Evolutionary conservation across 495 filamentous ascomycete genomes (phyloP), one percentile per base, ranked within the genome.

Genomic region (Darksidea phi): DNA sequence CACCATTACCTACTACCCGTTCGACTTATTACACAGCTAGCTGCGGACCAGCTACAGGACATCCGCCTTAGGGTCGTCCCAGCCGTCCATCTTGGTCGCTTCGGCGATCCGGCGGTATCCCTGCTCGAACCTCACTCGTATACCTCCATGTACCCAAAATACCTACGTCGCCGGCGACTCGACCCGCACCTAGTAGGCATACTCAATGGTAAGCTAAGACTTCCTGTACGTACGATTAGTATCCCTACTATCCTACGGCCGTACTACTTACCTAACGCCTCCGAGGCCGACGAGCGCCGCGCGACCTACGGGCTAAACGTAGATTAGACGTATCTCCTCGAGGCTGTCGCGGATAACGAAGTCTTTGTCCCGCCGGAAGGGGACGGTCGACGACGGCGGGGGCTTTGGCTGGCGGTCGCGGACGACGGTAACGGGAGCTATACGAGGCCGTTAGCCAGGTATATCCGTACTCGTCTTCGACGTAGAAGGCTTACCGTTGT

Each of bases 171-270:
- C 48, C 21, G 56, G 59, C 24, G 64, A 43, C 4, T 50, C 37
- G 25, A 72, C 63, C 61, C 67, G 58, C n/a, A 75, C 61, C 36
- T 70, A 68, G 68, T 79, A 79, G 7, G 70, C 71, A 56, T 76
- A 79, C 56, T 79, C 76, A 41, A 84, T 76, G 1, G 81, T 80
- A 47, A 82, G 75, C 56, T 82, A 78, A 1, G 79, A 78, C 71
- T 83, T 84, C 17, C 78, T 82, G 38, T 45, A 20, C 36, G 18
- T n/a, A n/a, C 46, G 34, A 28, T 59, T 54, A 62, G 20, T 51
- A 38, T 26, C 49, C 15, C 17, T 36, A 10, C 3, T 32, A 32
- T 3, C 28, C 4, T 32, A 32, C 41, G 58, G 6, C 12, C 25
- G 15, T 54, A n/a, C 34, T 52, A 10, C 28, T 32, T 73, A 80